These are phyloP conservation scores for Kurtzmaniella natalensis DNA, from an alignment of 1,139 yeast species.

Conservation along the genomic window DNA sequence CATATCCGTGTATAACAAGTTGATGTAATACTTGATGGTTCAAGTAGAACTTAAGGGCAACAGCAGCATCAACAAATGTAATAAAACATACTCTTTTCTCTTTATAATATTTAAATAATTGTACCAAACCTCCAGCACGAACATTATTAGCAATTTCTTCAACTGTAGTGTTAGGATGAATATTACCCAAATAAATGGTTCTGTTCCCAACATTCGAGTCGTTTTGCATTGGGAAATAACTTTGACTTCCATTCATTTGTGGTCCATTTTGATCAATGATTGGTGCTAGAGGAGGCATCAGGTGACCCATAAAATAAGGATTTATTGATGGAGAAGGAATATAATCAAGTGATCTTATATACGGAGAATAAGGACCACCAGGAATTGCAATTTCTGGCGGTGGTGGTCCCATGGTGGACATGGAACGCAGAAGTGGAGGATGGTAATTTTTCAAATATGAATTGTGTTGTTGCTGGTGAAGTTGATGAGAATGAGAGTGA, in stretches of 20 bases:
- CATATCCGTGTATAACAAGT: constrained; percentile 43
- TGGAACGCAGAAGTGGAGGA: not conserved
- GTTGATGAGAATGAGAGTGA: too few relatives aligned
- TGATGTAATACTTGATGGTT: constrained; percentile 46
- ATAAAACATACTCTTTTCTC: constrained; percentile 41
- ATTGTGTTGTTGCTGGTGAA: too few relatives aligned
- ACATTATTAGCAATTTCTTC: constrained; percentile 49
- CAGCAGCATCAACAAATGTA: constrained; percentile 40
- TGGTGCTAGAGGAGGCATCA: too few relatives aligned
- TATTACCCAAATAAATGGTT: constrained; percentile 41
- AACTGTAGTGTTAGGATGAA: constrained; percentile 42
- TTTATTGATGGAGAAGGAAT: not conserved
- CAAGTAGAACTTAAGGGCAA: constrained; percentile 39
- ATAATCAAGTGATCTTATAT: not conserved
- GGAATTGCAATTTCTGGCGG: not conserved
- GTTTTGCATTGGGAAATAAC: not conserved
- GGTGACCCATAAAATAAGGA: constrained; percentile 1
- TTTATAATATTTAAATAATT: constrained; percentile 32
- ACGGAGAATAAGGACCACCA: not conserved
- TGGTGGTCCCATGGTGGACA: not conserved
- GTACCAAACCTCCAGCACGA: constrained; percentile 47
- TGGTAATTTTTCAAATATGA: too few relatives aligned
- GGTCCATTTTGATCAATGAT: not conserved
- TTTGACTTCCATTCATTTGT: not conserved
- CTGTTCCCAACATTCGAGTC: constrained; percentile 31